Evolutionary conservation across 1,139 yeast species (phyloP).

Genomic region (Zhuliangozyma blackwelliae): DNA sequence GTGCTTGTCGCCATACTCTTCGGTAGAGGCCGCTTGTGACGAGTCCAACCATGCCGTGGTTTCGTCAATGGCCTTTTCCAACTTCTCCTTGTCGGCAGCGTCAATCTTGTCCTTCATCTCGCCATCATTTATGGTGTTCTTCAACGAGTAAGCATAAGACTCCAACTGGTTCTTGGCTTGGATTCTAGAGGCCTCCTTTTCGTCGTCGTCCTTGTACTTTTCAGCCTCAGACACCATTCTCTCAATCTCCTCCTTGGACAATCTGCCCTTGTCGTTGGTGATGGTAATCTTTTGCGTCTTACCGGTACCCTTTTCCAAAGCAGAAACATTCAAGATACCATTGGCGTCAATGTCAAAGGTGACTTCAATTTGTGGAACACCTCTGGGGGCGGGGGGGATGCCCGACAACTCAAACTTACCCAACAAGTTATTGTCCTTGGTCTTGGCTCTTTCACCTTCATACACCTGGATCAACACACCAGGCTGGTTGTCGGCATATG

Average conservation of each 20-base stretch:
- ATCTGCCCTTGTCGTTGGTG: slow-evolving; percentile 46
- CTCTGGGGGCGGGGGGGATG: slow-evolving; percentile 97
- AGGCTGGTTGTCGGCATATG: slow-evolving; percentile 95
- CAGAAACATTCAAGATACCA: slow-evolving; percentile 91
- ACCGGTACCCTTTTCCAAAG: slow-evolving; percentile 94
- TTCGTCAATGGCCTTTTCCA: slow-evolving; percentile 40
- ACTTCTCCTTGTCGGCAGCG: slow-evolving; percentile 42
- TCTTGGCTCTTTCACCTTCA: slow-evolving; percentile 96
- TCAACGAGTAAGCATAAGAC: slow-evolving; percentile 81
- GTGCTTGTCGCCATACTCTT: slow-evolving; percentile 56
- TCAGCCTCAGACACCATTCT: slow-evolving; percentile 48
- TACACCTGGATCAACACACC: slow-evolving; percentile 91
- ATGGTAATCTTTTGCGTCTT: slow-evolving; percentile 37
- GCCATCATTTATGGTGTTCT: slow-evolving; percentile 51
- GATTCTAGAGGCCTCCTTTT: slow-evolving; percentile 32
- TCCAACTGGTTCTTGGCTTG: slow-evolving; percentile 79
- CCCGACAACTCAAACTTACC: slow-evolving; percentile 94
- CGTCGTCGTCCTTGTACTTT: slow-evolving; percentile 37
- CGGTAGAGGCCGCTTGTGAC: slow-evolving; percentile 49
- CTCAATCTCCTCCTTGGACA: slow-evolving; percentile 46
- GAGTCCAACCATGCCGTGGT: slow-evolving; percentile 48
- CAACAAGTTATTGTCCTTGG: slow-evolving; percentile 88
- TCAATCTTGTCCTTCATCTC: slow-evolving; percentile 49
- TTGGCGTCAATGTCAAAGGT: slow-evolving; percentile 91
- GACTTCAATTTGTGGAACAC: slow-evolving; percentile 94